Conservation (phyloP, 2,329 filamentous ascomycete genomes). For the Diaporthe citri region DNA sequence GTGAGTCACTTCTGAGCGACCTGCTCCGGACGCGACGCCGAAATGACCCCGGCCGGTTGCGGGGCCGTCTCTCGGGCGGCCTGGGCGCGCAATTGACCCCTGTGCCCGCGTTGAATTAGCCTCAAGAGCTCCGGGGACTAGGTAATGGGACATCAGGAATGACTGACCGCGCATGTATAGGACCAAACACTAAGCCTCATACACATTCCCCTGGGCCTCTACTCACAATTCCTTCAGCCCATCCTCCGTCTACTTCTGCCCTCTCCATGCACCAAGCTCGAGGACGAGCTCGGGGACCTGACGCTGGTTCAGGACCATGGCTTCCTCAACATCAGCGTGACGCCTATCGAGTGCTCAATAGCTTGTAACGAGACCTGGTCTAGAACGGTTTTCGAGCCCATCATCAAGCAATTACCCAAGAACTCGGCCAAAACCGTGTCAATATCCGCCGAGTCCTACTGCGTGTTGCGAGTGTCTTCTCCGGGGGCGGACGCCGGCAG, state of each 20-base stretch:
- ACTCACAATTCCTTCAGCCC: slow-evolving; percentile 84
- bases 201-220: slow-evolving; percentile 86
- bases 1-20: slow-evolving; percentile 1
- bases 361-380: slow-evolving; percentile 86
- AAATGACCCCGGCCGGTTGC: slow-evolving; percentile 28
- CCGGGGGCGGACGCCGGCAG: slow-evolving; percentile 92
- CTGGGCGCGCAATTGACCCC: neutral
- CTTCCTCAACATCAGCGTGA: slow-evolving; percentile 95
- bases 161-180: slow-evolving; percentile 63
- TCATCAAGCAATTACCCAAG: slow-evolving; percentile 73
- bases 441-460: slow-evolving; percentile 86
- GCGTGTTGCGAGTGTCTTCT: slow-evolving; percentile 90
- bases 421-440: slow-evolving; percentile 68
- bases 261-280: slow-evolving; percentile 57
- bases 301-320: slow-evolving; percentile 72
- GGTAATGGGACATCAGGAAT: neutral
- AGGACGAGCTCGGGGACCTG: slow-evolving; percentile 59
- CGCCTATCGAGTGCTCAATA: slow-evolving; percentile 91
- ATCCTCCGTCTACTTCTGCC: slow-evolving; percentile 89
- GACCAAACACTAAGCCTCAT: slow-evolving; percentile 89
- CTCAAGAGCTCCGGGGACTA: neutral
- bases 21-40: slow-evolving; percentile 5
- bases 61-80: slow-evolving; percentile 20
- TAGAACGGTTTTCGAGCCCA: slow-evolving; percentile 79
- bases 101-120: neutral